Percentiles rank a stretch among this genome's conserved stretches.
phyloP scores from a whole-genome alignment of 148 eudicot species.

The Cornus suecica region DNA sequence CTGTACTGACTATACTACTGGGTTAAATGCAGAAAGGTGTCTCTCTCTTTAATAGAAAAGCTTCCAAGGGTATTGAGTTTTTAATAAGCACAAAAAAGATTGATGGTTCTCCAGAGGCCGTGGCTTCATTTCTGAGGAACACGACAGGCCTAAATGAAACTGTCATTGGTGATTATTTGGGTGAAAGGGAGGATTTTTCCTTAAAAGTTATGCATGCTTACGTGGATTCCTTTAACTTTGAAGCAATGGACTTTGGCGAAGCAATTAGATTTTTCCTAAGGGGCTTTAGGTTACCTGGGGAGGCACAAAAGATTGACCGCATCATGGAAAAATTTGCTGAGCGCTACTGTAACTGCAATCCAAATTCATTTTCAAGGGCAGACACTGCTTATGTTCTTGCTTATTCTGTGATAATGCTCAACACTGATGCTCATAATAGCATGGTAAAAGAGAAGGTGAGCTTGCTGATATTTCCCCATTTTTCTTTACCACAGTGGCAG shows the following conservation, averaged over 20 bases:
- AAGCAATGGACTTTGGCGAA: slow-evolving; percentile 87
- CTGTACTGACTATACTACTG: slow-evolving; percentile 15
- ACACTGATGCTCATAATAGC: slow-evolving; percentile 96
- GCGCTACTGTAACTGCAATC: slow-evolving; percentile 97
- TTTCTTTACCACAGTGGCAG: not conserved
- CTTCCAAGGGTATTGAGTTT: slow-evolving; percentile 93
- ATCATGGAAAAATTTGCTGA: slow-evolving; percentile 99
- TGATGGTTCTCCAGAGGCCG: slow-evolving; percentile 80
- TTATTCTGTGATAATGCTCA: slow-evolving; percentile 96
- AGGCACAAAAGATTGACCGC: slow-evolving; percentile 98
- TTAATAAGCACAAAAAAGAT: slow-evolving; percentile 74
- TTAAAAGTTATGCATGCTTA: slow-evolving; percentile 98
- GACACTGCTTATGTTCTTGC: slow-evolving; percentile 99
- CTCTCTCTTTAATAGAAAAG: slow-evolving; percentile 83
- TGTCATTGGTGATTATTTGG: slow-evolving; percentile 91
- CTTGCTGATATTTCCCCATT: slow-evolving; percentile 3
- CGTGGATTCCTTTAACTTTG: slow-evolving; percentile 90
- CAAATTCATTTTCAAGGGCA: slow-evolving; percentile 84
- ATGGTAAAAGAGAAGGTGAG: slow-evolving; percentile 98
- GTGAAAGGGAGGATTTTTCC: slow-evolving; percentile 90
- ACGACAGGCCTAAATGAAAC: slow-evolving; percentile 82
- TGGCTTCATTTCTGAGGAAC: slow-evolving; percentile 75
- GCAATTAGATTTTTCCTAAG: slow-evolving; percentile 89
- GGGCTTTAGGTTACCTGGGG: slow-evolving; percentile 98
- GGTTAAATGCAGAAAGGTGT: slow-evolving; percentile 84